Evolutionary conservation across 257 asterid genomes (phyloP), one percentile per base, ranked within the genome.

Genomic region (Nicotiana attenuata): DNA sequence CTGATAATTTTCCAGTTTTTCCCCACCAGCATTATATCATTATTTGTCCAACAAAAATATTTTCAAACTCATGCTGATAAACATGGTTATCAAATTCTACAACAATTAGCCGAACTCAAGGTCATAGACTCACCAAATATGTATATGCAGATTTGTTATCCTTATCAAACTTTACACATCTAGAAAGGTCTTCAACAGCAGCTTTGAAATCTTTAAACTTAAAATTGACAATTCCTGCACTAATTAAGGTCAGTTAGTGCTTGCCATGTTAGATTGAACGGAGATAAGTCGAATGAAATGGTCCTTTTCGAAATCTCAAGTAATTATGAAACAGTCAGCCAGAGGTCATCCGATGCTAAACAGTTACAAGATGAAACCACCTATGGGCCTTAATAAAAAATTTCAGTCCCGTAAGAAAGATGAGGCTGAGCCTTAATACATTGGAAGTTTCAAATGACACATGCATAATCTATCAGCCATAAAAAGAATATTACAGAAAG

Each of bases 121-220:
- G 73, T 45, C 77, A 81, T 57, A 68, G 82, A 87, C 97, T 84
- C 93, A 93, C 99, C 97, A 96, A 86, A 87, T 93, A 96, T 41
- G 98, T 94, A 88, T 88, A 90, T 7, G 99, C 99, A 82, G 99
- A 96, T 93, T 93, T 94, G 92, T 94, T 93, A 81, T 89, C 91
- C 87, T 87, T 87, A 28, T 96, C 99, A 85, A 91, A 85, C 85
- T 90, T 89, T 81, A 96, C 93, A 65, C 99, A 96, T 38, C 87
- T 89, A 83, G 98, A 88, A 78, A 96, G 92, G 92, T 96, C 99
- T 86, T 93, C 91, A 78, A 90, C 96, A 83, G 98, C 97, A 88
- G 98, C 92, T 89, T 83, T 84, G 80, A 90, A 94, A 88, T 96
- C 99, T 90, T 96, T 96, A 87, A 90, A 96, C 87, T 96, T 96